These are phyloP conservation scores for Verticillium nonalfalfae DNA, from an alignment of 2,329 filamentous ascomycete species.

Conservation along the genomic window DNA sequence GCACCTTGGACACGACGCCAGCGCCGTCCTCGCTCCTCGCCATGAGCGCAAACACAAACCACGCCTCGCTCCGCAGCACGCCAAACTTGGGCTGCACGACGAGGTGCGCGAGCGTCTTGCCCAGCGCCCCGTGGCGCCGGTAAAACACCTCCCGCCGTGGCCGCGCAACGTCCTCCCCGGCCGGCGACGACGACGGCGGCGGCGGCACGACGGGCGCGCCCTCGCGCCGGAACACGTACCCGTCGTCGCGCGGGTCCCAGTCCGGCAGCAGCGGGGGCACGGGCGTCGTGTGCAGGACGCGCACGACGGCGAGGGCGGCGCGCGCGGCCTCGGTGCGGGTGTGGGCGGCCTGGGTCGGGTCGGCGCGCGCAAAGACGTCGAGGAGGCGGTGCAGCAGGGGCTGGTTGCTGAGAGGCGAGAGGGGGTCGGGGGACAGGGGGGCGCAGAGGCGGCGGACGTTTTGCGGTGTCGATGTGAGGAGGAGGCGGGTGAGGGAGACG, in stretches of 20 bases:
- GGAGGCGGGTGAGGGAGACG: constrained; percentile 49
- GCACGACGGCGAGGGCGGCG: constrained; percentile 44
- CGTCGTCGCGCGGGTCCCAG: constrained; percentile 21
- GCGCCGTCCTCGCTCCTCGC: constrained; percentile 44
- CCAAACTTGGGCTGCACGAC: constrained; percentile 53
- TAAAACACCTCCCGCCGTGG: constrained; percentile 34
- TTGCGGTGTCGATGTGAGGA: constrained; percentile 43
- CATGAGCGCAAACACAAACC: constrained; percentile 58
- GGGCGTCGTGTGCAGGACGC: constrained; percentile 42
- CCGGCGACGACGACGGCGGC: constrained; percentile 1
- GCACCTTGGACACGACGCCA: constrained; percentile 31
- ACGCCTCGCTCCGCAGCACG: constrained; percentile 51
- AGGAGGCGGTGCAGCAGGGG: constrained; percentile 30
- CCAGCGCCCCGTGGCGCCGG: constrained; percentile 19
- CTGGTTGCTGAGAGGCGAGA: not conserved
- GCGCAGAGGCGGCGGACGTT: constrained; percentile 47
- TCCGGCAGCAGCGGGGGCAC: constrained; percentile 22
- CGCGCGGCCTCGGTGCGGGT: constrained; percentile 55
- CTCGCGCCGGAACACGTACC: constrained; percentile 13
- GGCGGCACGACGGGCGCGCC: constrained; percentile 1
- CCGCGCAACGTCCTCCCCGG: constrained; percentile 9
- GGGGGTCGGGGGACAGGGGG: constrained; percentile 25
- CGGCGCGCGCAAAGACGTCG: constrained; percentile 28
- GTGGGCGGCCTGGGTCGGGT: constrained; percentile 31
- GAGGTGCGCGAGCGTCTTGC: constrained; percentile 40